Percentiles rank a stretch among this genome's conserved stretches.
Evolutionary conservation across 306 rosid genomes (phyloP).

Genomic region (Carpinus viminea): DNA sequence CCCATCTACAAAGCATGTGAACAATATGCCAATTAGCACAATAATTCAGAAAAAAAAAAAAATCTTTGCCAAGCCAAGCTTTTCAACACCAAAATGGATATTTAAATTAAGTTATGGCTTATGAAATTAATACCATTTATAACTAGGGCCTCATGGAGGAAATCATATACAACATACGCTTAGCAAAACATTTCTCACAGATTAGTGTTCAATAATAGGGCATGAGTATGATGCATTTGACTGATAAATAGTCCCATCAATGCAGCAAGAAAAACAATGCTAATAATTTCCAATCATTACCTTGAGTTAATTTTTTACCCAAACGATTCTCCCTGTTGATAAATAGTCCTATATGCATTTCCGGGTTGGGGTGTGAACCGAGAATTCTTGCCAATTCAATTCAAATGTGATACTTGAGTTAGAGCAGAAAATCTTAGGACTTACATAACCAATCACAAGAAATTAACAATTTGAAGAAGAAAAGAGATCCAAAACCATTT

Average conservation of each 20-base stretch:
- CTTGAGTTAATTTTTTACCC: neutral
- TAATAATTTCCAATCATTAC: neutral
- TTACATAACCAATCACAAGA: neutral
- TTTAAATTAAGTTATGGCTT: neutral
- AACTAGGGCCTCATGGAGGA: neutral
- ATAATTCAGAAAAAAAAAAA: neutral
- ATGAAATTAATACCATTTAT: neutral
- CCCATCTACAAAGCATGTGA: constrained; percentile 55
- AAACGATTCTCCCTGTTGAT: neutral
- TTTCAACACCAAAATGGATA: neutral
- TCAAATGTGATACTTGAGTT: neutral
- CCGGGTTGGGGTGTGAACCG: neutral
- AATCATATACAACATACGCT: neutral
- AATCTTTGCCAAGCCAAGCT: constrained; percentile 7
- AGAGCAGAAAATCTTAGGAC: neutral
- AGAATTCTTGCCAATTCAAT: neutral
- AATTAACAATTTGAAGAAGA: neutral
- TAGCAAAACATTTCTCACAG: neutral
- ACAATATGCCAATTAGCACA: neutral
- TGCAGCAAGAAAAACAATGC: neutral
- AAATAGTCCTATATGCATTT: too few relatives aligned
- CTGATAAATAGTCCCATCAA: neutral
- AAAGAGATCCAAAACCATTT: neutral
- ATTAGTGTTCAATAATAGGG: neutral
- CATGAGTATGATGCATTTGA: neutral